A percentile compares a stretch with the other conserved stretches of the same genome.
Conservation (phyloP, 305 asterid species). For the Solanum hybrid region DNA sequence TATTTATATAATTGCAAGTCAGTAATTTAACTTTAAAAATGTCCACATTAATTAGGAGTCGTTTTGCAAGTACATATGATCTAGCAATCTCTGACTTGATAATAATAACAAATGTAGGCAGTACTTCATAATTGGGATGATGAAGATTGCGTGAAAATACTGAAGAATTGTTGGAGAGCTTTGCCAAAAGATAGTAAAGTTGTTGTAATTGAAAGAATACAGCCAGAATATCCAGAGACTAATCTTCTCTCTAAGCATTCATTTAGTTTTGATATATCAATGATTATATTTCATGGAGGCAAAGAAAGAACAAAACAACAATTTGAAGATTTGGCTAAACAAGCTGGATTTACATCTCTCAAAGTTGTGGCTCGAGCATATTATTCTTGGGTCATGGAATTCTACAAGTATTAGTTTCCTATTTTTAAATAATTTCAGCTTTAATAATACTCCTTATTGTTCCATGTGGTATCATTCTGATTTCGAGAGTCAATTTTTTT, state of each 20-base stretch:
- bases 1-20: neutral
- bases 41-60: neutral
- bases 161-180: slow-evolving; percentile 16
- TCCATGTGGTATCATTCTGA: no score
- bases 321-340: slow-evolving; percentile 8
- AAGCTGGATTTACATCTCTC: slow-evolving; percentile 6
- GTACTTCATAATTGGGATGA: slow-evolving; percentile 11
- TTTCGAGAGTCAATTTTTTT: no score
- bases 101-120: neutral
- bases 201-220: slow-evolving; percentile 3
- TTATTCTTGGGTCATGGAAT: slow-evolving; percentile 10
- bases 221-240: slow-evolving; percentile 10
- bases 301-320: slow-evolving; percentile 13
- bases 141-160: slow-evolving; percentile 4
- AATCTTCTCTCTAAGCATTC: neutral
- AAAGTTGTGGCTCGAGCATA: slow-evolving; percentile 3
- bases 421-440: no score
- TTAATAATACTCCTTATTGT: neutral
- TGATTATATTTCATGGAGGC: slow-evolving; percentile 7
- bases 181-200: slow-evolving; percentile 12
- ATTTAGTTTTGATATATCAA: neutral
- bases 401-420: neutral
- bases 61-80: neutral
- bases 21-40: neutral
- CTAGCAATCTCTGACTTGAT: neutral